phyloP scores from a whole-genome alignment of 169 alveolate species.

The Babesia caballi region DNA sequence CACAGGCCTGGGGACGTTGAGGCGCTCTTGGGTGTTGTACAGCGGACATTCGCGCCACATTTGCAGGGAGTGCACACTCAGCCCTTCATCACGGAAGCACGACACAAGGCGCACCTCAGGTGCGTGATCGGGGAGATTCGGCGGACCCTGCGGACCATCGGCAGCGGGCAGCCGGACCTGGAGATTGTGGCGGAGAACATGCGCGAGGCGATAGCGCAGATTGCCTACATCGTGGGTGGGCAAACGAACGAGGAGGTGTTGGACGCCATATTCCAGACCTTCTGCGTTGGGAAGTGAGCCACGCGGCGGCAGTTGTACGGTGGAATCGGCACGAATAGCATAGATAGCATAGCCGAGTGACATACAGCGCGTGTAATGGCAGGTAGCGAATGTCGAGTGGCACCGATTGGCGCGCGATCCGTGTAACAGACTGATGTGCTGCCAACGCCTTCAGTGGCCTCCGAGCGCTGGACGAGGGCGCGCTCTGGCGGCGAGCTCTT shows the following conservation, averaged over 20 bases:
- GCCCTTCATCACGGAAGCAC: conserved; percentile 38
- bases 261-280: conserved; percentile 44
- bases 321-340: too few relatives aligned
- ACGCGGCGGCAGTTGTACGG: too few relatives aligned
- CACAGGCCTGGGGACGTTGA: not conserved
- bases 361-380: too few relatives aligned
- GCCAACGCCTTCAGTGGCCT: too few relatives aligned
- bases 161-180: conserved; percentile 8
- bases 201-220: conserved; percentile 33
- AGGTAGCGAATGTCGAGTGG: too few relatives aligned
- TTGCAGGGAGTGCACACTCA: conserved; percentile 9
- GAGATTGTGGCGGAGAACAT: conserved; percentile 59
- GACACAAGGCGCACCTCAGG: conserved; percentile 56
- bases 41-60: too few relatives aligned
- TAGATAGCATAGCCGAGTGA: too few relatives aligned
- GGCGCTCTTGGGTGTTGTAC: not conserved
- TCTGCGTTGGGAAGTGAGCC: conserved; percentile 58
- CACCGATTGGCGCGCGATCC: too few relatives aligned
- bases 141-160: not conserved
- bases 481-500: too few relatives aligned
- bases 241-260: conserved; percentile 49
- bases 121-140: conserved; percentile 16
- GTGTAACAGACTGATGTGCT: too few relatives aligned
- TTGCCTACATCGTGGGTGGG: conserved; percentile 45
- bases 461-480: too few relatives aligned